Base-by-base conservation (phyloP, 768 basidiomycete genomes). In the Pulveroboletus ravenelii region DNA sequence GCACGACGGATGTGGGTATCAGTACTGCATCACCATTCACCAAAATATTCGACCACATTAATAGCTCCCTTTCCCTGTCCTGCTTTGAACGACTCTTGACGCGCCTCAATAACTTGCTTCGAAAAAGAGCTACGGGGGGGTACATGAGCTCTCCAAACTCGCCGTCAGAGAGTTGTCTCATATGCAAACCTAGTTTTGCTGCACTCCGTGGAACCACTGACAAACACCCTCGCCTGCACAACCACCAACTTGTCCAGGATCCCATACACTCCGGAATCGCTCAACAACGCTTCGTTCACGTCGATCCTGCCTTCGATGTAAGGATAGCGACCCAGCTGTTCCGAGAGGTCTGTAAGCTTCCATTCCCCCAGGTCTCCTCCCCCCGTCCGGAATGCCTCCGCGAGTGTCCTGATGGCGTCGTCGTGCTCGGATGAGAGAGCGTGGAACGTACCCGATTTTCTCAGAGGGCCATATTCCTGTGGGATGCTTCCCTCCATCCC, bases 191-290 rank as follows among this genome's bases (percentile, higher is more conserved):
- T 81, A 14, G 65, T 64, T 43, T 72, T 69, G 37, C 77, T 73
- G 54, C 80, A 82, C 7, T 71, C 68, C 3, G 62, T 65, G 31
- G 70, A 72, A 3, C 78, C 80, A 32, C 74, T 76, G 17, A 84
- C 64, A 49, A 84, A 84, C 34, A 78, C 45, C 35, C 68, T 62
- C 18, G 81, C 75, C 25, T 72, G 63, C 50, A 72, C 72, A n/a
- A 74, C 71, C 36, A 81, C 73, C 51, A 77, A 62, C 62, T 82
- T 83, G 51, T 84, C 79, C 50, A 85, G 55, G 42, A 84, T 84
- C 1, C 75, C 80, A 42, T 72, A 54, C 20, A 78, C 66, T 0
- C 83, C 83, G 0, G 72, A 49, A 53, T 85, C 83, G 9, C 71
- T 56, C 37, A 79, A 54, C 18, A 76, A 47, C 20, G 69, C 66